These are phyloP conservation scores for Brassica nigra DNA, from an alignment of 345 rosid genomes.

Conservation along the genomic window DNA sequence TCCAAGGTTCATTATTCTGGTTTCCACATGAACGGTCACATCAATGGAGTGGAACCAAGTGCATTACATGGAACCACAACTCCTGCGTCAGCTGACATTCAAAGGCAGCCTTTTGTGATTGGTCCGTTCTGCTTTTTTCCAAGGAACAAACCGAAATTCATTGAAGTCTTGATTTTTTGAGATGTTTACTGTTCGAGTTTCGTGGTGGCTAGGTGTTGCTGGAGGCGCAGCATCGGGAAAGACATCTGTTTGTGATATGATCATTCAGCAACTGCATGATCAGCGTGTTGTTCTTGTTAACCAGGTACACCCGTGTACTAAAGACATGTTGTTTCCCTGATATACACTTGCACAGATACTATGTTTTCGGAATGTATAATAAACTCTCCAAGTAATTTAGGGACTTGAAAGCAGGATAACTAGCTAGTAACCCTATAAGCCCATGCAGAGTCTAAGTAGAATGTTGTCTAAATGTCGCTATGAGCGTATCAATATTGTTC, in stretches of 20 bases:
- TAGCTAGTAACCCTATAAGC: neutral
- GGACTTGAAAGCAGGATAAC: neutral
- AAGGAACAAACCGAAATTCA: neutral
- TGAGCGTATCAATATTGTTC: neutral
- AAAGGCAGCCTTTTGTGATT: slow-evolving; percentile 80
- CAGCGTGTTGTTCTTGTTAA: slow-evolving; percentile 94
- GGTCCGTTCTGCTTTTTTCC: slow-evolving; percentile 47
- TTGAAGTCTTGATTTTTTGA: slow-evolving; percentile 5
- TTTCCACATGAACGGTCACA: slow-evolving; percentile 50
- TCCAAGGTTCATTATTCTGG: slow-evolving; percentile 85
- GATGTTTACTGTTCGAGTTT: slow-evolving; percentile 9
- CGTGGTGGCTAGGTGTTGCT: slow-evolving; percentile 66
- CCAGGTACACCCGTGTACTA: slow-evolving; percentile 51
- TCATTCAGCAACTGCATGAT: slow-evolving; percentile 95
- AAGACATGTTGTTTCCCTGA: neutral
- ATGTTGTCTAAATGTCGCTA: neutral
- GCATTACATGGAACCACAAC: slow-evolving; percentile 52
- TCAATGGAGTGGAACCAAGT: slow-evolving; percentile 52
- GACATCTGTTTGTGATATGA: slow-evolving; percentile 95
- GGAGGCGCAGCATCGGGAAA: slow-evolving; percentile 99
- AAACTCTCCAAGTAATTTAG: neutral
- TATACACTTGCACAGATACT: neutral
- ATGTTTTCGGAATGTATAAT: neutral
- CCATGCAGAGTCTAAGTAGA: neutral
- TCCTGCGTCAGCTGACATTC: slow-evolving; percentile 45